Evolutionary conservation across 73 alveolate species (phyloP), one percentile per base, ranked within the genome.

Genomic region (Paramecium sonneborni): DNA sequence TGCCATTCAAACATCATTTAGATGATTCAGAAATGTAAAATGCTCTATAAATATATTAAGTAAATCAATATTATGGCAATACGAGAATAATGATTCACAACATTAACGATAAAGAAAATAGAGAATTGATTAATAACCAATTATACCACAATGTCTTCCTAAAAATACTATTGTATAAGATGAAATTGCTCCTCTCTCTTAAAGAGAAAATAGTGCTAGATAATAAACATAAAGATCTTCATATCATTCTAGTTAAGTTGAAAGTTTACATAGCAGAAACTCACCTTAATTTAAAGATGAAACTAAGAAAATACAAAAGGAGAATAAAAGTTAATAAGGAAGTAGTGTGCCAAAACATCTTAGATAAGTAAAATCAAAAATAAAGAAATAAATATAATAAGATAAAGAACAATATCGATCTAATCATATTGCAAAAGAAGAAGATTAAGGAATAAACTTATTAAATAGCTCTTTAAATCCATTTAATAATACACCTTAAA

Each of bases 11-110:
- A 24, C 90, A 79, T 46, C 90, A 79, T 24, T 46, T 79, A 9
- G 90, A 79, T 79, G 90, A 79, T 79, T 43, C 90, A 4, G 90
- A 79, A 41, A 79, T 79, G 90, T 79, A 79, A 32, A n/a, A 34
- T 30, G 39, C 4, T 2, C 9, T 30, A 43, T 39, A 6, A 1
- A 12, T 10, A 43, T 8, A 8, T 7, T 20, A 20, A 79, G 90
- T 0, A 79, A 79, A 79, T 79, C 90, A 21, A 79, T 79, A 4
- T 62, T 79, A 1, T 79, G 90, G 90, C 7, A 79, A 79, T 79
- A 30, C 14, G 14, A 62, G 24, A 30, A 12, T 26, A 62, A 62
- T 2, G 84, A 62, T 26, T 62, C 84, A 62, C 24, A 62, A 26
- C 84, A 62, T 62, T 32, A 62, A 26, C 84, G 28, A 1, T 15